A percentile compares a stretch with the other conserved stretches of the same genome.
Evolutionary conservation across 139 green algal species (phyloP).

Genomic region (Chlorella sorokiniana): DNA sequence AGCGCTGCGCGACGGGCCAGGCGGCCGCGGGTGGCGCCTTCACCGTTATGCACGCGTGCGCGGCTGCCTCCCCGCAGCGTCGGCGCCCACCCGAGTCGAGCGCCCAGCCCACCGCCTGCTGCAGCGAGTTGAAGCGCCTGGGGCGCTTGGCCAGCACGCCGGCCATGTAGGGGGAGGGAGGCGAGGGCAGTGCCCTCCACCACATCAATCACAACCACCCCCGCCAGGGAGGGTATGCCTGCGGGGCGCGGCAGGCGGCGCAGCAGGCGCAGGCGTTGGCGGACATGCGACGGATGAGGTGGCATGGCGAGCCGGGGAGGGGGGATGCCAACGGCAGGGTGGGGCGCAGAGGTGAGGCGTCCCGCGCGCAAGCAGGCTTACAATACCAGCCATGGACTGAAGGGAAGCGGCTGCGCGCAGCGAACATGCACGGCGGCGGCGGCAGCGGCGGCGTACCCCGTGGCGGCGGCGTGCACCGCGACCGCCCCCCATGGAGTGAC

Average conservation of each 20-base stretch:
- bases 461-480: constrained; percentile 65
- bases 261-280: no score
- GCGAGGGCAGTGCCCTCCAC: constrained; percentile 89
- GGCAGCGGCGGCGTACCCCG: constrained; percentile 23
- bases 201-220: constrained; percentile 92
- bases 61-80: neutral
- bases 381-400: no score
- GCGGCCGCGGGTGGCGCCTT: no score
- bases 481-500: constrained; percentile 91
- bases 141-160: constrained; percentile 67
- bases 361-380: no score
- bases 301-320: no score
- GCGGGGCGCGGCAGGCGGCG: neutral
- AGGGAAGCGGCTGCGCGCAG: no score
- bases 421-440: neutral
- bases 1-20: no score
- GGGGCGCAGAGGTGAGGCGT: no score
- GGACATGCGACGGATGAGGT: no score
- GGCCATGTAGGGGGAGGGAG: constrained; percentile 80
- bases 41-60: no score
- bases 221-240: constrained; percentile 59
- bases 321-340: no score
- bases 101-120: constrained; percentile 71
- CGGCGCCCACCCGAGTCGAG: constrained; percentile 34
- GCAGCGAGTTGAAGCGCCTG: constrained; percentile 53